Conservation (phyloP, 2,329 filamentous ascomycete genomes). For the Fusarium sp. region DNA sequence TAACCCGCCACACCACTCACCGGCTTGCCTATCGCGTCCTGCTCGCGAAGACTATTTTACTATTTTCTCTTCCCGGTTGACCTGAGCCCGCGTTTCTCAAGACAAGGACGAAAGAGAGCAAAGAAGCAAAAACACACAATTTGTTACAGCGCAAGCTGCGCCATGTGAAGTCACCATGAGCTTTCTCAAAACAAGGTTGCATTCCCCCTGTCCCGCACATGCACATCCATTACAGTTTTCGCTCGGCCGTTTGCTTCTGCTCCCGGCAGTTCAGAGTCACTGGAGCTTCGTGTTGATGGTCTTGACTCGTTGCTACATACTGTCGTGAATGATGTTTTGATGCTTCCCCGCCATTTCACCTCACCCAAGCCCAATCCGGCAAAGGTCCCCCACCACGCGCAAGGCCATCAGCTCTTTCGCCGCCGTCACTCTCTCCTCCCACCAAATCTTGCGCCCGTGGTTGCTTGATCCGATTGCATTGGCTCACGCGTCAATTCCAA, state of each 20-base stretch:
- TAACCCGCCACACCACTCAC: constrained; percentile 35
- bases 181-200: constrained; percentile 59
- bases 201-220: constrained; percentile 28
- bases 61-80: constrained; percentile 16
- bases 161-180: constrained; percentile 53
- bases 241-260: constrained; percentile 2
- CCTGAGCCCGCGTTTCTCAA: constrained; percentile 15
- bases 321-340: constrained; percentile 42
- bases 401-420: constrained; percentile 41
- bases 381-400: constrained; percentile 46
- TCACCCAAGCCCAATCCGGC: constrained; percentile 46
- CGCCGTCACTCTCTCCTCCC: constrained; percentile 33
- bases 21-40: constrained; percentile 18
- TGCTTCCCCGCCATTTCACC: constrained; percentile 47
- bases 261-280: constrained; percentile 14
- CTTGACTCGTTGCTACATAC: constrained; percentile 36
- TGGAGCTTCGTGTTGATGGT: constrained; percentile 4
- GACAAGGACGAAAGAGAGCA: constrained; percentile 13
- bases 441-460: constrained; percentile 42
- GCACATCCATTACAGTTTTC: constrained; percentile 13
- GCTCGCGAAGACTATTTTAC: constrained; percentile 1
- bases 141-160: constrained; percentile 45
- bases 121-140: constrained; percentile 8
- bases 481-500: constrained; percentile 33
- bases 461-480: constrained; percentile 40